Evolutionary conservation across 2,329 filamentous ascomycete species (phyloP), one percentile per base, ranked within the genome.

Genomic region (Myriosclerotinia curreyana): DNA sequence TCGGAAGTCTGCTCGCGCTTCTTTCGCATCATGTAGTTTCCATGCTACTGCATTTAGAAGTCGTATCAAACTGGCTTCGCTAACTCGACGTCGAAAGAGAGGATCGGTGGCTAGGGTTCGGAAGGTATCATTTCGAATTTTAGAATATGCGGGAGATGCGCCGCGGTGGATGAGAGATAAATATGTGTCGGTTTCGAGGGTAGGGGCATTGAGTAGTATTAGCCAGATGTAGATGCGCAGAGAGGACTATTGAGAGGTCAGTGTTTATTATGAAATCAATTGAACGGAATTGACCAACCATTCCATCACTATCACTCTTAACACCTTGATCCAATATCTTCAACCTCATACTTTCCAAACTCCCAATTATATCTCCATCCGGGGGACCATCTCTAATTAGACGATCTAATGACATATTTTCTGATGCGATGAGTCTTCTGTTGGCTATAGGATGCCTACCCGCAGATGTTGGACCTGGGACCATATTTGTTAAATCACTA

Each of bases 81-180:
- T 96, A 66, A 99, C 95, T 65, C 94, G 89, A 40, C 95, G 87
- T 67, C 95, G 91, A 81, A 98, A 99, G 44, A 99, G 85, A n/a
- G 94, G 93, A 73, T 99, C 95, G 60, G 94, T 97, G 40, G 95
- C 95, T 62, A 99, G 82, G 0, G 95, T 99, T 71, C 95, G 91
- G 76, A 98, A 98, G 49, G 95, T 97, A 76, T 99, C 95, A 77
- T 99, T 97, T 75, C 93, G 91, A 74, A 99, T 99, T 79, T 99
- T 99, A 72, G 91, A 87, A 79, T 99, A 96, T 53, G 92, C 93
- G 0, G 94, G 93, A 3, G 94, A 98, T 31, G 94, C 90, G 67
- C 95, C 94, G 68, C 95, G 91, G 74, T 96, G 92, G 69, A 99
- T 89, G 52, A 98, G 88, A 64, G 86, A 84, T 69, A 98, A 89